phyloP scores from a whole-genome alignment of 805 yeast species.

The Nakazawaea ishiwadae region DNA sequence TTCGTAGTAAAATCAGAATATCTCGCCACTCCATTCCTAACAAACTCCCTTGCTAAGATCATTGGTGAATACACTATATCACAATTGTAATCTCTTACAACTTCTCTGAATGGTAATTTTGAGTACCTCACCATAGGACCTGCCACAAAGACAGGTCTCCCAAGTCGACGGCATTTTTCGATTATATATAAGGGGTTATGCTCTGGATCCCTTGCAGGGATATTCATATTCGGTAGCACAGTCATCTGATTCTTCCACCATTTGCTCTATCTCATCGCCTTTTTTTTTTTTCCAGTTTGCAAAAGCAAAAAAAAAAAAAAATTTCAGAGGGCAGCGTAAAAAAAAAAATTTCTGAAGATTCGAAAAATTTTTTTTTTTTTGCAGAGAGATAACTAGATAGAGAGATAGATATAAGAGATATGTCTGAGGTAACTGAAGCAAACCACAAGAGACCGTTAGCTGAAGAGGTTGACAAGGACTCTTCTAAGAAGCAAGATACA shows the following conservation, averaged over 20 bases:
- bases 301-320: background rate
- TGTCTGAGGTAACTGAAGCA: background rate
- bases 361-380: too few relatives aligned
- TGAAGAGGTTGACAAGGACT: conserved; percentile 4
- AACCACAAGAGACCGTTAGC: conserved; percentile 11
- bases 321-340: background rate
- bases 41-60: conserved; percentile 95
- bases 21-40: conserved; percentile 76
- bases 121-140: conserved; percentile 99
- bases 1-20: conserved; percentile 83
- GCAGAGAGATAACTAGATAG: conserved; percentile 5
- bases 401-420: background rate
- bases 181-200: conserved; percentile 53
- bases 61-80: conserved; percentile 93
- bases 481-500: conserved; percentile 16
- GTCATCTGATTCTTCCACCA: background rate
- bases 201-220: conserved; percentile 31
- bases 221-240: conserved; percentile 1
- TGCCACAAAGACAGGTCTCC: conserved; percentile 58
- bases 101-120: conserved; percentile 84
- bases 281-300: background rate
- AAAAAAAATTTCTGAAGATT: too few relatives aligned
- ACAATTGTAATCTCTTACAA: conserved; percentile 65
- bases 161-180: conserved; percentile 37
- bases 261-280: background rate